Base-by-base conservation (phyloP, 2,329 filamentous ascomycete genomes). In the Tolypocladium ophioglossoides region DNA sequence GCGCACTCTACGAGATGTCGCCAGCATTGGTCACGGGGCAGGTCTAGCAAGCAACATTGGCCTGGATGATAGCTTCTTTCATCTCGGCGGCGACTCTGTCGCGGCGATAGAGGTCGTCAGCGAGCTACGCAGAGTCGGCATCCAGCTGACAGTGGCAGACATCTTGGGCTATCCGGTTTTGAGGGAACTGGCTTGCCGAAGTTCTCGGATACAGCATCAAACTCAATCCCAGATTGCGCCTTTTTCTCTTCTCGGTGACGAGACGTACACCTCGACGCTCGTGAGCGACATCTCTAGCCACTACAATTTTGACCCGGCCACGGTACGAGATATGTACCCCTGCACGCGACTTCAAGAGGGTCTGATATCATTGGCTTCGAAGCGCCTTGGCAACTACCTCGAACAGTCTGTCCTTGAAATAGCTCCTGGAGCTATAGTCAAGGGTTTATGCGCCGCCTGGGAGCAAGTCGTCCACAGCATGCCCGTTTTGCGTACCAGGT, bases 71-170 rank as follows among this genome's bases (percentile, higher is more conserved):
- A 61, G 57, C 53, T 69, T 69, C 53, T 61, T 69, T 50, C 52
- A 55, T 6, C 50, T 68, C 3, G 66, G 67, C 1, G 67, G 67
- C 6, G 60, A 68, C 53, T 69, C 66, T 0, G 56, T 67, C 27
- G 47, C 50, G 3, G 64, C 64, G 4, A 65, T 66, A 56, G 53
- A 54, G 10, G 50, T 65, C 7, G 60, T 61, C 4, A 52, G 56
- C 8, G 51, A 32, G 1, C 59, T 62, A 1, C 55, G 59, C 12
- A 41, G 57, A 22, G 27, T n/a, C 7, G 54, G 57, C 18, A 34
- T 66, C 14, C 18, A 1, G 0, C 47, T 67, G 2, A 47, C 54
- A 2, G 64, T 64, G 2, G 57, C 56, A 3, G 60, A 62, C 6
- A 58, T 67, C 8, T 65, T 67, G 40, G 40, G 57, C 9, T 32